Evolutionary conservation across 1,284 basidiomycete genomes (phyloP).

Genomic region (Ganoderma boninense): DNA sequence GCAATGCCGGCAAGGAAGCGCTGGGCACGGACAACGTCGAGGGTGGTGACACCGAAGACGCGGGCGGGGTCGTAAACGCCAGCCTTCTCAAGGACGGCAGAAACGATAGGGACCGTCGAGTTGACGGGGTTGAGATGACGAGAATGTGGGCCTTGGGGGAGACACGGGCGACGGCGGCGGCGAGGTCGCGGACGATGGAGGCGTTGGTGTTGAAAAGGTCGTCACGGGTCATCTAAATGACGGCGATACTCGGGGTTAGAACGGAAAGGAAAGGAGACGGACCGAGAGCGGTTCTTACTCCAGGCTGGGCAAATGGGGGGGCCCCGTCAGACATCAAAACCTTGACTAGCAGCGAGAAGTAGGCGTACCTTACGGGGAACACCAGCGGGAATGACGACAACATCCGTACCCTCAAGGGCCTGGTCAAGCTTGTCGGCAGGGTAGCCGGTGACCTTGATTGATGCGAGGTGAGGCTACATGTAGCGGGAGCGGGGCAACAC

Average conservation of each 20-base stretch:
- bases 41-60: slow-evolving; percentile 92
- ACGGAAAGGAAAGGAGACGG: slow-evolving; percentile 28
- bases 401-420: slow-evolving; percentile 86
- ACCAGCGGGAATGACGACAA: slow-evolving; percentile 98
- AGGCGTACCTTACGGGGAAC: slow-evolving; percentile 88
- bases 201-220: slow-evolving; percentile 99
- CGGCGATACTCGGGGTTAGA: slow-evolving; percentile 40
- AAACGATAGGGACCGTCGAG: slow-evolving; percentile 98
- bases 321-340: slow-evolving; percentile 32
- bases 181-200: slow-evolving; percentile 96
- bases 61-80: slow-evolving; percentile 91
- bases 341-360: slow-evolving; percentile 8
- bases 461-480: slow-evolving; percentile 19
- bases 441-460: slow-evolving; percentile 77
- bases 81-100: slow-evolving; percentile 91
- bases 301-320: slow-evolving; percentile 58
- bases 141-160: slow-evolving; percentile 92
- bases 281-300: slow-evolving; percentile 59
- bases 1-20: slow-evolving; percentile 88
- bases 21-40: slow-evolving; percentile 95
- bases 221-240: slow-evolving; percentile 89
- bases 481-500: slow-evolving; percentile 12
- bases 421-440: slow-evolving; percentile 86
- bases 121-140: slow-evolving; percentile 97
- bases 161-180: slow-evolving; percentile 86